A percentile compares a stretch with the other conserved stretches of the same genome.
These are phyloP conservation scores for Cicer arietinum DNA, from an alignment of 306 rosid genomes.

Conservation along the genomic window DNA sequence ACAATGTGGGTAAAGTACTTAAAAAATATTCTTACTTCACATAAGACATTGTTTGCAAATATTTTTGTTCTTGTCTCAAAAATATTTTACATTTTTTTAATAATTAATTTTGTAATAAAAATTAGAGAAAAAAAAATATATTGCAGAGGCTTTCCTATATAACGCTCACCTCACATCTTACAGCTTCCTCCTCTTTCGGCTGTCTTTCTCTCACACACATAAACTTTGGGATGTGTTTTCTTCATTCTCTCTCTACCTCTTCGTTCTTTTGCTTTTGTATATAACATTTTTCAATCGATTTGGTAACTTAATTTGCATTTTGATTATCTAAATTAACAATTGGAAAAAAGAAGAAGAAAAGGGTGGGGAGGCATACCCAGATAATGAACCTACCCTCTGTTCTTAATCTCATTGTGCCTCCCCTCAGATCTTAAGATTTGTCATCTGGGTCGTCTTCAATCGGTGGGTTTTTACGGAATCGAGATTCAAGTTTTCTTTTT, in stretches of 20 bases:
- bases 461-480: slow-evolving; percentile 70
- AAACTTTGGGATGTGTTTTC: slow-evolving; percentile 49
- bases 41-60: neutral
- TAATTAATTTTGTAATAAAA: neutral
- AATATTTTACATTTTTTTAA: neutral
- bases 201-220: slow-evolving; percentile 53
- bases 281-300: slow-evolving; percentile 61
- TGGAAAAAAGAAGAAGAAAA: slow-evolving; percentile 57
- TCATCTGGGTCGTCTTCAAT: slow-evolving; percentile 73
- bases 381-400: slow-evolving; percentile 77
- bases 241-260: slow-evolving; percentile 50
- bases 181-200: slow-evolving; percentile 62
- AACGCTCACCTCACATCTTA: slow-evolving; percentile 63
- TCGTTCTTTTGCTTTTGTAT: slow-evolving; percentile 41
- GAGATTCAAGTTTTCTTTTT: slow-evolving; percentile 66
- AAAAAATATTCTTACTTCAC: neutral
- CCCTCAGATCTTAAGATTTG: slow-evolving; percentile 93
- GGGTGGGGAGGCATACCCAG: slow-evolving; percentile 72
- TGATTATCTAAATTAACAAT: slow-evolving; percentile 71
- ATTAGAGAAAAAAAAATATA: slow-evolving; percentile 41
- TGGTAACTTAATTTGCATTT: slow-evolving; percentile 81
- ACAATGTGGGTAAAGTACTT: neutral
- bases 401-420: slow-evolving; percentile 78
- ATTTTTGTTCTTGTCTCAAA: neutral
- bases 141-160: slow-evolving; percentile 61